A percentile compares a stretch with the other conserved stretches of the same genome.
These are phyloP conservation scores for Coemansia sp. DNA, from an alignment of 192 early-diverging fungal species.

Conservation along the genomic window DNA sequence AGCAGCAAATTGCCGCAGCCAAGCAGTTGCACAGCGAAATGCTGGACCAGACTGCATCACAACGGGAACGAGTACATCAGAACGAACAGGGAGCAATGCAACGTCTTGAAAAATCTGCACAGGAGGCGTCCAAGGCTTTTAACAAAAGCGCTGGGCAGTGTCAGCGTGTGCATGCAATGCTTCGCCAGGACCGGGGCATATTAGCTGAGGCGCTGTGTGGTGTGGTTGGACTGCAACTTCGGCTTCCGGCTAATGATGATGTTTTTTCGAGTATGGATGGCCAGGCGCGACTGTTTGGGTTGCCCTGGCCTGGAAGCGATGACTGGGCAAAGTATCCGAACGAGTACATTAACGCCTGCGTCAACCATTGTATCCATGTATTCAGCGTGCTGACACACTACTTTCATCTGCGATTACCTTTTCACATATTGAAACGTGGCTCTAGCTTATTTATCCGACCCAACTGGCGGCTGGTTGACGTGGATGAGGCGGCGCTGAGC, in stretches of 20 bases:
- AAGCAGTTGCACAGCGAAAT: constrained; percentile 14
- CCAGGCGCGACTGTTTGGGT: constrained; percentile 34
- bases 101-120: constrained; percentile 1
- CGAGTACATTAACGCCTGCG: constrained; percentile 54
- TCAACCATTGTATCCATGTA: constrained; percentile 42
- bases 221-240: constrained; percentile 48
- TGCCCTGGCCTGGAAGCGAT: constrained; percentile 49
- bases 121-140: constrained; percentile 7
- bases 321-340: constrained; percentile 51
- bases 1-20: constrained; percentile 31
- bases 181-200: constrained; percentile 34
- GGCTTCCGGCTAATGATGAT: constrained; percentile 8
- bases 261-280: constrained; percentile 29
- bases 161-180: constrained; percentile 5
- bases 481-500: constrained; percentile 34
- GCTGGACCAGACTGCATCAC: background rate
- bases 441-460: constrained; percentile 38
- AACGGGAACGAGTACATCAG: constrained; percentile 13
- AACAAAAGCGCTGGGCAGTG: constrained; percentile 7
- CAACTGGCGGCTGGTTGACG: constrained; percentile 37
- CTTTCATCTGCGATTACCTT: constrained; percentile 39
- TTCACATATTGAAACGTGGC: constrained; percentile 38
- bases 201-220: constrained; percentile 39
- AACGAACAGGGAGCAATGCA: background rate
- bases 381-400: constrained; percentile 50